These are phyloP conservation scores for Xylaria sp. DNA, from an alignment of 2,329 filamentous ascomycete species.

Conservation along the genomic window DNA sequence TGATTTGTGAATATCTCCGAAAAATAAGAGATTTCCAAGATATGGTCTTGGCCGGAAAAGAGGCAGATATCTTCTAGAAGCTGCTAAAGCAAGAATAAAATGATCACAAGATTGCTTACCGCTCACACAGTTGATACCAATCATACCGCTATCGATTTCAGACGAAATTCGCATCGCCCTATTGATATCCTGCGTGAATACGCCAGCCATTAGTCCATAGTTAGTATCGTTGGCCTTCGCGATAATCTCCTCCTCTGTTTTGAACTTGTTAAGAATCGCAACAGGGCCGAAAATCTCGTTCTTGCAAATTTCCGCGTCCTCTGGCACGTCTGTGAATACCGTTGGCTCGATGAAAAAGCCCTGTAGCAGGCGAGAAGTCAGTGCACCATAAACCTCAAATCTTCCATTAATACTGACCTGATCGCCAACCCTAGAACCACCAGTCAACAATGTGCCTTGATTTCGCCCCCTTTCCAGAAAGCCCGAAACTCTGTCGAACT, in stretches of 20 bases:
- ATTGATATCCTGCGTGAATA: conserved; percentile 73
- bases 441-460: conserved; percentile 53
- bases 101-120: not conserved
- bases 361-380: conserved; percentile 28
- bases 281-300: conserved; percentile 70
- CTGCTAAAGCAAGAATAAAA: not conserved
- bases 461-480: conserved; percentile 57
- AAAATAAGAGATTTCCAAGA: not conserved
- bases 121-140: conserved; percentile 70
- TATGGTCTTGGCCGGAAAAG: not conserved
- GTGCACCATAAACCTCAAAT: not conserved
- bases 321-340: conserved; percentile 56
- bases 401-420: conserved; percentile 50
- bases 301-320: conserved; percentile 58
- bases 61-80: not conserved
- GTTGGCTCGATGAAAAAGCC: conserved; percentile 59
- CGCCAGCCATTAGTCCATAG: conserved; percentile 56
- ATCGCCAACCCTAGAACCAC: conserved; percentile 43
- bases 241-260: conserved; percentile 65
- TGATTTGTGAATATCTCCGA: not conserved
- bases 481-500: conserved; percentile 56
- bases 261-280: conserved; percentile 64
- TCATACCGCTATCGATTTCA: conserved; percentile 73
- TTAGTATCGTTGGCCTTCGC: conserved; percentile 65
- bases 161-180: conserved; percentile 66